Evolutionary conservation across 202 grass and related monocot species (phyloP).

Genomic region (Brachypodium distachyon): DNA sequence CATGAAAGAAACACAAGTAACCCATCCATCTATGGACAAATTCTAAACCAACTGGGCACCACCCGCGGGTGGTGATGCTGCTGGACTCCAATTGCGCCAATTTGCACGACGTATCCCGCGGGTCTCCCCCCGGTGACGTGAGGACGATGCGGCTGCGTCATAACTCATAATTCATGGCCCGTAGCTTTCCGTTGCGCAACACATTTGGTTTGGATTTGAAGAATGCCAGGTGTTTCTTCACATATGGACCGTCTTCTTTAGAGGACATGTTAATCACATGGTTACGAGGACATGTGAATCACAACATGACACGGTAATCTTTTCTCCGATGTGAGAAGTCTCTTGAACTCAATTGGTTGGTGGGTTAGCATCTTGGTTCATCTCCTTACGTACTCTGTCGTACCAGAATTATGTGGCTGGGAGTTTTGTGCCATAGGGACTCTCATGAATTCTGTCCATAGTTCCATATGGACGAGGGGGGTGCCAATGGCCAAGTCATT

Average conservation of each 20-base stretch:
- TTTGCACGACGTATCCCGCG: neutral
- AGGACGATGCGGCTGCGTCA: neutral
- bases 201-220: neutral
- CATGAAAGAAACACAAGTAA: neutral
- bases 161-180: neutral
- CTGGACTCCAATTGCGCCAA: conserved; percentile 25
- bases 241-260: neutral
- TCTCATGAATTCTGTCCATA: neutral
- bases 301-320: neutral
- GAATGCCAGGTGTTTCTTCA: neutral
- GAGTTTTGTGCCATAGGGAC: neutral
- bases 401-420: neutral
- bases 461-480: neutral
- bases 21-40: neutral
- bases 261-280: neutral
- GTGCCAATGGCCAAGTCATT: neutral
- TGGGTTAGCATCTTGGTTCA: no score
- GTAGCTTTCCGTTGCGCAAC: neutral
- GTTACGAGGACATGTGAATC: neutral
- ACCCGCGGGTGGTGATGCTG: neutral
- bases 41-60: neutral
- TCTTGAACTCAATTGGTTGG: no score
- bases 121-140: neutral
- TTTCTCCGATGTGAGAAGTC: neutral
- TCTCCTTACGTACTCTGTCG: no score